Conservation (phyloP, 2,329 filamentous ascomycete genomes). For the Penicillium brasilianum region DNA sequence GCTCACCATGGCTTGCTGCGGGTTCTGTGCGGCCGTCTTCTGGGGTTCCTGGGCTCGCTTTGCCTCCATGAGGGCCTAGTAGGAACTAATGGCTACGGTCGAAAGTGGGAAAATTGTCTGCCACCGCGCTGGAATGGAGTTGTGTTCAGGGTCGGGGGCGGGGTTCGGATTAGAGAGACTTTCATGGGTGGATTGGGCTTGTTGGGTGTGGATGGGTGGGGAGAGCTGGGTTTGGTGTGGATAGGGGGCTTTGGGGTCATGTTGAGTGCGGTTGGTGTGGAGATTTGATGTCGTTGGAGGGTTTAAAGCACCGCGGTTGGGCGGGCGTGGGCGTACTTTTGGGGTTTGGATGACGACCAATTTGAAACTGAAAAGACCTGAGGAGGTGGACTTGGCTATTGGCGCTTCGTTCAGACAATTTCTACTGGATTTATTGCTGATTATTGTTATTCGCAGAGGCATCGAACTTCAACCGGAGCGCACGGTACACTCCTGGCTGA, state of each 20-base stretch:
- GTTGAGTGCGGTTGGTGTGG: constrained; percentile 12
- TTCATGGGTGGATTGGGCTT: constrained; percentile 7
- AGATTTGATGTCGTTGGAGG: constrained; percentile 8
- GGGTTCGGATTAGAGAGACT: constrained; percentile 7
- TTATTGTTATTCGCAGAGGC: background rate
- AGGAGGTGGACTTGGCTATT: constrained; percentile 38
- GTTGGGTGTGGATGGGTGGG: constrained; percentile 12
- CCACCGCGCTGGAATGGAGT: constrained; percentile 13
- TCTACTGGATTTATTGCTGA: background rate
- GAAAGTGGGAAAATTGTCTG: constrained; percentile 31
- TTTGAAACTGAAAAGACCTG: constrained; percentile 54
- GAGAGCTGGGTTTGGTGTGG: constrained; percentile 14
- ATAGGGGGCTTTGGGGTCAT: constrained; percentile 11
- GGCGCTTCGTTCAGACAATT: background rate
- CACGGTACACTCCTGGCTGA: background rate
- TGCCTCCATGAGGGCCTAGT: constrained; percentile 45
- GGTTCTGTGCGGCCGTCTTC: constrained; percentile 36
- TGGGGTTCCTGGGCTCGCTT: constrained; percentile 49
- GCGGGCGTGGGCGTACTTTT: constrained; percentile 25
- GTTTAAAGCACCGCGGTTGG: constrained; percentile 36
- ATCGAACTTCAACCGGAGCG: background rate
- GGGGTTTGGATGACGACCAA: constrained; percentile 46
- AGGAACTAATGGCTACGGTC: constrained; percentile 53
- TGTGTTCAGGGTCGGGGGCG: constrained; percentile 11
- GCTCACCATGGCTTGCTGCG: constrained; percentile 3